Conservation (phyloP, 805 yeast genomes). For the Myxozyma nipponensis region DNA sequence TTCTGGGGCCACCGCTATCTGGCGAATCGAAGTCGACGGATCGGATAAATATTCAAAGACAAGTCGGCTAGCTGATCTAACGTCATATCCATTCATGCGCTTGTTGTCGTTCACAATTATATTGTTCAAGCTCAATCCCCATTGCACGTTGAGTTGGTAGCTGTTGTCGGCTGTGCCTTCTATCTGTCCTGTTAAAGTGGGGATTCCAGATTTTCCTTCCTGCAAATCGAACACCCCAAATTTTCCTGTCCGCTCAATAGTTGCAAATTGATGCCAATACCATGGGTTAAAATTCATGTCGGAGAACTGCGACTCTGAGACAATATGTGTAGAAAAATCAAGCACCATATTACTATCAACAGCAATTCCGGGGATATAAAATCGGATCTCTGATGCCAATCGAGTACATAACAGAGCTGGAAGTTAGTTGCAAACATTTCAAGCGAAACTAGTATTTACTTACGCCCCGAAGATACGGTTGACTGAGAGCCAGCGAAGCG, state of each 20-base stretch:
- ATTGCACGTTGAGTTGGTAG: conserved; percentile 3
- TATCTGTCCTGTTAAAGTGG: conserved; percentile 18
- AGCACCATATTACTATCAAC: background rate
- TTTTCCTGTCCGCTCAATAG: conserved; percentile 46
- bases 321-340: conserved; percentile 3
- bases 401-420: conserved; percentile 16
- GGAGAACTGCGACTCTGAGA: conserved; percentile 20
- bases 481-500: conserved; percentile 18
- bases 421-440: background rate
- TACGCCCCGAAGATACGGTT: conserved; percentile 10
- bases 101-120: conserved; percentile 11
- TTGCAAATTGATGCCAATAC: conserved; percentile 34
- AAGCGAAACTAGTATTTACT: background rate
- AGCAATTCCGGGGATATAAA: conserved; percentile 19
- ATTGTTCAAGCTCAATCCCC: conserved; percentile 21
- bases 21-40: conserved; percentile 5
- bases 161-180: background rate
- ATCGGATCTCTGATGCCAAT: conserved; percentile 2
- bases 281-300: conserved; percentile 42
- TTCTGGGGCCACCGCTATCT: conserved; percentile 1
- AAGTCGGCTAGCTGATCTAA: conserved; percentile 1
- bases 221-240: conserved; percentile 39
- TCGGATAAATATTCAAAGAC: background rate
- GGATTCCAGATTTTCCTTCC: conserved; percentile 14
- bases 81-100: conserved; percentile 10